Percentiles rank a stretch among this genome's conserved stretches.
Evolutionary conservation across 2,329 filamentous ascomycete species (phyloP).

Genomic region (Scopulariopsis brevicaulis): DNA sequence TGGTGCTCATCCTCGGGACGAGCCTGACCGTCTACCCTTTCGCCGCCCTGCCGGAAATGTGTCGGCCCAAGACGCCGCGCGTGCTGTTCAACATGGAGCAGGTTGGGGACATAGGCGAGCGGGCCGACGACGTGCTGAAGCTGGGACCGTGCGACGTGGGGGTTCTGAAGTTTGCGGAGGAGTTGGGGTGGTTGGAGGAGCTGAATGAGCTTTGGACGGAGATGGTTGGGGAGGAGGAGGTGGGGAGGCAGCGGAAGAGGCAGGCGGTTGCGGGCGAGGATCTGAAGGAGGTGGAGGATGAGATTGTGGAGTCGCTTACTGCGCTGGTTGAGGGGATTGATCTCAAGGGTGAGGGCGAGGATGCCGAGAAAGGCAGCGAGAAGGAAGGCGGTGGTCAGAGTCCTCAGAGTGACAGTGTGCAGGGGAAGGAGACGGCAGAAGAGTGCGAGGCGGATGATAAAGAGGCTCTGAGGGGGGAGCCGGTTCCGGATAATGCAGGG

Average conservation of each 20-base stretch:
- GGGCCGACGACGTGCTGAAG: slow-evolving; percentile 74
- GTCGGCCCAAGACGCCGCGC: slow-evolving; percentile 52
- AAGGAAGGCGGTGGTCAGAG: not conserved
- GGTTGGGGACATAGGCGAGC: slow-evolving; percentile 67
- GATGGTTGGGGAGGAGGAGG: slow-evolving; percentile 51
- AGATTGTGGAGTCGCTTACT: slow-evolving; percentile 29
- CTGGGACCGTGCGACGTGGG: slow-evolving; percentile 77
- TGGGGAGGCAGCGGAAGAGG: slow-evolving; percentile 30
- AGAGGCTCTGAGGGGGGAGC: not conserved
- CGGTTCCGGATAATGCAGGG: not conserved
- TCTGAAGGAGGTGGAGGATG: slow-evolving; percentile 22
- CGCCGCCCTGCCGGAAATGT: slow-evolving; percentile 62
- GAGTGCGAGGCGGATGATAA: not conserved
- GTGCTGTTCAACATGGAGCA: slow-evolving; percentile 79
- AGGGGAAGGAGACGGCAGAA: not conserved
- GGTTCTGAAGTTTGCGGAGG: slow-evolving; percentile 65
- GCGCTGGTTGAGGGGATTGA: slow-evolving; percentile 22
- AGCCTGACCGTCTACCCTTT: slow-evolving; percentile 85
- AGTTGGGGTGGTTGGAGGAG: slow-evolving; percentile 77
- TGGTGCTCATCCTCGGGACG: slow-evolving; percentile 80
- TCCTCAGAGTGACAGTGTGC: not conserved
- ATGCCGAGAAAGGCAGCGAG: not conserved
- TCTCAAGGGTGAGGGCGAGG: slow-evolving; percentile 14
- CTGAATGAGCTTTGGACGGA: slow-evolving; percentile 64
- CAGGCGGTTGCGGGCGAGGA: slow-evolving; percentile 18